Conservation (phyloP, 805 yeast genomes). For the Wickerhamiella sergipiensis region DNA sequence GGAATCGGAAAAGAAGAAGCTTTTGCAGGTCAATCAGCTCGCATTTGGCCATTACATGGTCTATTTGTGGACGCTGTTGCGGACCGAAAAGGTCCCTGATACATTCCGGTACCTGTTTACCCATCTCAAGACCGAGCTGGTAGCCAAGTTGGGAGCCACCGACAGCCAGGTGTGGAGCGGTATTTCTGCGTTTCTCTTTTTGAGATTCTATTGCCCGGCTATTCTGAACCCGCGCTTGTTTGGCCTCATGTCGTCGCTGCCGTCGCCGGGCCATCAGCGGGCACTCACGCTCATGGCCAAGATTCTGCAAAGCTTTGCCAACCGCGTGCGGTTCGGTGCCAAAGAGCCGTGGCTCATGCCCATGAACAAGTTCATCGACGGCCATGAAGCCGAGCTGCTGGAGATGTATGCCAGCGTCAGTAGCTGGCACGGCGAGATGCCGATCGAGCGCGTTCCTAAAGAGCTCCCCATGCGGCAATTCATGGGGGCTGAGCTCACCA, state of each 20-base stretch:
- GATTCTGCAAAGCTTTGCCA: constrained; percentile 59
- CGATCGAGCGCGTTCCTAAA: constrained; percentile 15
- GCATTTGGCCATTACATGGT: constrained; percentile 33
- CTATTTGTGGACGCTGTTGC: constrained; percentile 15
- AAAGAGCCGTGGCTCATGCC: constrained; percentile 70
- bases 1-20: constrained; percentile 27
- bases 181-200: constrained; percentile 67
- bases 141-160: constrained; percentile 2
- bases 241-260: constrained; percentile 55
- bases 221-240: constrained; percentile 79
- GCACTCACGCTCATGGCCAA: constrained; percentile 75
- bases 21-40: constrained; percentile 35
- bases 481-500: constrained; percentile 20
- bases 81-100: constrained; percentile 14
- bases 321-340: constrained; percentile 56
- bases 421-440: constrained; percentile 4
- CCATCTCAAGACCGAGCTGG: constrained; percentile 8
- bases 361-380: constrained; percentile 55
- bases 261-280: constrained; percentile 57
- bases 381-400: constrained; percentile 42
- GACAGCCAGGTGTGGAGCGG: constrained; percentile 43
- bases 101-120: constrained; percentile 15
- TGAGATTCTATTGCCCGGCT: constrained; percentile 83
- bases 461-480: constrained; percentile 15
- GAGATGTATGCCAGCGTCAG: constrained; percentile 64